phyloP scores from a whole-genome alignment of 2,329 filamentous ascomycete species.

The Diaporthe nobilis region DNA sequence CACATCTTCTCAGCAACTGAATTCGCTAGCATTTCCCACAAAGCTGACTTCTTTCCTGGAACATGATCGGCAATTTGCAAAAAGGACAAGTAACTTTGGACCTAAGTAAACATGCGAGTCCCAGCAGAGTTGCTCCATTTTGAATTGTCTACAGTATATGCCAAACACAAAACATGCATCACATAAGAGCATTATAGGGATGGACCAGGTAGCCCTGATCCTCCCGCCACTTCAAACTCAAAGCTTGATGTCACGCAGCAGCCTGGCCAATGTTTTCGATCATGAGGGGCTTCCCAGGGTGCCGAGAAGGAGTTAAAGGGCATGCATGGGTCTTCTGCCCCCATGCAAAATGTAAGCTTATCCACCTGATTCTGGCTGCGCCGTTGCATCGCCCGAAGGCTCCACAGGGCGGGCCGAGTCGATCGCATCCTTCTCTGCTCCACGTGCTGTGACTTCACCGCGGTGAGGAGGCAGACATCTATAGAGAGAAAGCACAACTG shows the following conservation, averaged over 20 bases:
- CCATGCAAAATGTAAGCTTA: conserved; percentile 17
- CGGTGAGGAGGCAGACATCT: not conserved
- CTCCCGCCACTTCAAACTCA: not conserved
- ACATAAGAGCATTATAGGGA: not conserved
- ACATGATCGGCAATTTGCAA: not conserved
- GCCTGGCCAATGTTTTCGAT: not conserved
- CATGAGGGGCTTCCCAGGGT: not conserved
- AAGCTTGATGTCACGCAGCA: not conserved
- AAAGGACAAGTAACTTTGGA: not conserved
- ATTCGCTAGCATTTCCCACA: not conserved
- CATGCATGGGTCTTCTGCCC: not conserved
- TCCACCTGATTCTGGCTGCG: not conserved
- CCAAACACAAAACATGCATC: not conserved
- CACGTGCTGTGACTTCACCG: not conserved
- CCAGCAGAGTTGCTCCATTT: too few relatives aligned
- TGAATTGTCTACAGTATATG: not conserved
- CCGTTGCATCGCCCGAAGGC: not conserved
- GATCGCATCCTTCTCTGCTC: not conserved
- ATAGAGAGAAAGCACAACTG: too few relatives aligned
- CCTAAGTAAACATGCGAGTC: too few relatives aligned
- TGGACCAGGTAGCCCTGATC: not conserved
- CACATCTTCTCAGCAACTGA: not conserved
- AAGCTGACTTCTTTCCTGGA: not conserved
- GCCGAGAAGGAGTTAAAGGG: not conserved
- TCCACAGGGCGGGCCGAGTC: not conserved